phyloP scores from a whole-genome alignment of 2,329 filamentous ascomycete genomes.

The Cercospora canescens region DNA sequence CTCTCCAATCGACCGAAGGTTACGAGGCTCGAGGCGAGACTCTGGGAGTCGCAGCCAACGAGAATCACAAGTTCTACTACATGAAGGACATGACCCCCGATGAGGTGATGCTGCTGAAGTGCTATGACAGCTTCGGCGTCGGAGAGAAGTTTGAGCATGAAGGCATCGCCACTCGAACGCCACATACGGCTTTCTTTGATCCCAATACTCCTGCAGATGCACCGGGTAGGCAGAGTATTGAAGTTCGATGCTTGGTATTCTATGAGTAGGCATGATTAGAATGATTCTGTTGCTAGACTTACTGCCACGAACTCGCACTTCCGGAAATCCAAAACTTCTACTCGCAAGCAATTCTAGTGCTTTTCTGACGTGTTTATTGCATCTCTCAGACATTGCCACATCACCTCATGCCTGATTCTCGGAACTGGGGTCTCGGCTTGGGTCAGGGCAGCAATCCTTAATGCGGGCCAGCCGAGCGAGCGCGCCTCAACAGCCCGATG shows the following conservation, averaged over 20 bases:
- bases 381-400: neutral
- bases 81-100: conserved; percentile 65
- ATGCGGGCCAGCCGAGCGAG: neutral
- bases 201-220: conserved; percentile 69
- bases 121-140: conserved; percentile 48
- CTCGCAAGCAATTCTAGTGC: neutral
- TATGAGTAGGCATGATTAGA: conserved; percentile 10
- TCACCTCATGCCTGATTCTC: neutral
- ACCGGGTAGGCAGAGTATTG: conserved; percentile 79
- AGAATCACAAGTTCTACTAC: conserved; percentile 64
- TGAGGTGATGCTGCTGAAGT: conserved; percentile 56
- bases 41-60: conserved; percentile 58
- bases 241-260: conserved; percentile 82
- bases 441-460: neutral
- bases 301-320: neutral
- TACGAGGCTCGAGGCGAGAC: conserved; percentile 67
- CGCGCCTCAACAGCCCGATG: neutral
- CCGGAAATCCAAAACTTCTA: neutral
- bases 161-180: conserved; percentile 48
- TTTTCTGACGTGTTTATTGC: neutral
- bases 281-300: neutral
- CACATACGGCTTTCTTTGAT: conserved; percentile 80
- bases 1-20: conserved; percentile 53
- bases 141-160: conserved; percentile 40
- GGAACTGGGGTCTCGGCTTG: neutral